A percentile compares a stretch with the other conserved stretches of the same genome.
phyloP scores from a whole-genome alignment of 2,329 filamentous ascomycete species.

The Fusarium heterosporum region DNA sequence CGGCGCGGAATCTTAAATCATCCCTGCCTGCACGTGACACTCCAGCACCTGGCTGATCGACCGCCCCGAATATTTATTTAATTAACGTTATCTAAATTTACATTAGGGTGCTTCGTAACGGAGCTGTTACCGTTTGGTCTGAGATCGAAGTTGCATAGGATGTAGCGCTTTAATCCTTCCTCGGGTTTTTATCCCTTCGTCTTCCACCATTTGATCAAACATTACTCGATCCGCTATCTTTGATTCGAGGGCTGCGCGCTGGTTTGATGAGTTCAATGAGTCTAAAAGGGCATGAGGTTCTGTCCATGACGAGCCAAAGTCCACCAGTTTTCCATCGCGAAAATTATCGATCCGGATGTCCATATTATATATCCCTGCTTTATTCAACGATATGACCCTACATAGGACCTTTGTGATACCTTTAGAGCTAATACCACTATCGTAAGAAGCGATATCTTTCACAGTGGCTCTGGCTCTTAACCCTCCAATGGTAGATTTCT shows the following conservation, averaged over 20 bases:
- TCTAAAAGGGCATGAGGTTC: constrained; percentile 33
- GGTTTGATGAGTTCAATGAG: constrained; percentile 6
- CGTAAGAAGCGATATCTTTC: constrained; percentile 28
- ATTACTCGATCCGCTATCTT: constrained; percentile 22
- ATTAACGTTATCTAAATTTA: too few relatives aligned
- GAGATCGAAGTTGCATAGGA: not conserved
- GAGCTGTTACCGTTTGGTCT: not conserved
- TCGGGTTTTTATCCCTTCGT: constrained; percentile 15
- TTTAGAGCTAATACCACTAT: constrained; percentile 8
- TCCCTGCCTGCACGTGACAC: too few relatives aligned
- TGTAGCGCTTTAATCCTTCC: not conserved
- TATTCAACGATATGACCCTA: constrained; percentile 20
- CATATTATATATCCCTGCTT: constrained; percentile 22
- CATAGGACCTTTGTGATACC: constrained; percentile 4
- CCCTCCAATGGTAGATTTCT: constrained; percentile 22
- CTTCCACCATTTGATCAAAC: constrained; percentile 35
- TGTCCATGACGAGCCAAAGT: constrained; percentile 38
- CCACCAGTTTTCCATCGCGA: constrained; percentile 27
- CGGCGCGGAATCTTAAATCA: too few relatives aligned
- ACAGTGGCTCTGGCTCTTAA: constrained; percentile 28
- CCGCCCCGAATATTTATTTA: too few relatives aligned
- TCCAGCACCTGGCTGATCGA: too few relatives aligned
- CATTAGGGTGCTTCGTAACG: too few relatives aligned
- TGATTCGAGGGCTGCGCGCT: not conserved
- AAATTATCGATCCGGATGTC: constrained; percentile 34